phyloP scores from a whole-genome alignment of 177 flowering plant species.

The Vitis hybrid region DNA sequence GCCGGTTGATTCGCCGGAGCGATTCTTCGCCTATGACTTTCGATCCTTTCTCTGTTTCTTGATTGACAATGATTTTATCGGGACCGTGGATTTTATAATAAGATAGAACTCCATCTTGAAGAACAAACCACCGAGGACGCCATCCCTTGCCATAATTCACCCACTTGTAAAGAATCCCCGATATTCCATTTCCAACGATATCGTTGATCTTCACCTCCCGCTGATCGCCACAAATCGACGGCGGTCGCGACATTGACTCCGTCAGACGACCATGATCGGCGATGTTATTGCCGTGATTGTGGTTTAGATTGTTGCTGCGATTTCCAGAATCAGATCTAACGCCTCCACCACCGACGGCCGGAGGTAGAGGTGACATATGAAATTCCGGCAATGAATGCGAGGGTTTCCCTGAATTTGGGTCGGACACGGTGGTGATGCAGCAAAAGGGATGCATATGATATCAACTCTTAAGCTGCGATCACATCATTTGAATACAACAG shows the following conservation, averaged over 20 bases:
- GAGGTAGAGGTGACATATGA: slow-evolving; percentile 21
- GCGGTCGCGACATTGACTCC: slow-evolving; percentile 10
- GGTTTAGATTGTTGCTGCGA: background rate
- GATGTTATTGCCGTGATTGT: slow-evolving; percentile 7
- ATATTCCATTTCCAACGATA: slow-evolving; percentile 73
- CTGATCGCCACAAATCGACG: slow-evolving; percentile 24
- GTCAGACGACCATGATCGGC: slow-evolving; percentile 23
- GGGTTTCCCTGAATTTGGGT: slow-evolving; percentile 24
- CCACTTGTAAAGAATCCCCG: slow-evolving; percentile 81
- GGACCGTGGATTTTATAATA: slow-evolving; percentile 94
- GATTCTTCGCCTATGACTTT: slow-evolving; percentile 88
- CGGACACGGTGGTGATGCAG: slow-evolving; percentile 46
- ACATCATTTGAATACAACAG: background rate
- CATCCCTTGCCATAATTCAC: slow-evolving; percentile 97
- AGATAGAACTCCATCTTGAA: slow-evolving; percentile 85
- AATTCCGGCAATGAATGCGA: slow-evolving; percentile 18
- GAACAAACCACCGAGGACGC: slow-evolving; percentile 89
- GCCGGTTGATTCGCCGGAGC: slow-evolving; percentile 34
- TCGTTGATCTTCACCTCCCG: slow-evolving; percentile 66
- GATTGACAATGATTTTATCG: slow-evolving; percentile 59
- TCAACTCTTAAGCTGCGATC: background rate
- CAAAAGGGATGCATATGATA: slow-evolving; percentile 56
- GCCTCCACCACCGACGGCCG: slow-evolving; percentile 20
- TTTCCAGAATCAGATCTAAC: slow-evolving; percentile 22
- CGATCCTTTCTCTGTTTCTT: slow-evolving; percentile 74